Conservation (phyloP, 345 rosid species). For the Luvunga scandens region DNA sequence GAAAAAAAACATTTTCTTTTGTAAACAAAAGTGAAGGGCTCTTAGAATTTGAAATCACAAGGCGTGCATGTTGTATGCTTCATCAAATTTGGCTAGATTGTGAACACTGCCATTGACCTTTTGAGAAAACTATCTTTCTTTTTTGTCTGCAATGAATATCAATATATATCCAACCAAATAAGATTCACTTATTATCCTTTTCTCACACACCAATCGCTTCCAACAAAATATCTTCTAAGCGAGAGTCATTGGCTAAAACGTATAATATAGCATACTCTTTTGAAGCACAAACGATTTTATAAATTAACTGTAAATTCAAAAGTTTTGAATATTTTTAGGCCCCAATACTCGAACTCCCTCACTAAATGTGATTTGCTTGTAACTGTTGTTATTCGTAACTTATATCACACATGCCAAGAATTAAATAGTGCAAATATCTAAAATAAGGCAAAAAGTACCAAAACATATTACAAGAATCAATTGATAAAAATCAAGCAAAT, state of each 20-base stretch:
- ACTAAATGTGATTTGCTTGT: not conserved
- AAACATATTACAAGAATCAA: not conserved
- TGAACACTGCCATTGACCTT: not conserved
- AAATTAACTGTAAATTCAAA: not conserved
- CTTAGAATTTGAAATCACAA: slow-evolving; percentile 3
- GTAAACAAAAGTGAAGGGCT: not conserved
- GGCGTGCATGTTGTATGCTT: slow-evolving; percentile 10
- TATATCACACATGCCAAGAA: not conserved
- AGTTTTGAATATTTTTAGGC: not conserved
- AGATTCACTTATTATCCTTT: not conserved
- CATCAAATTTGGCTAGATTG: slow-evolving; percentile 2
- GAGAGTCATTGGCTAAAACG: not conserved
- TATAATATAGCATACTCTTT: not conserved
- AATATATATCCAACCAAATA: not conserved
- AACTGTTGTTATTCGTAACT: not conserved
- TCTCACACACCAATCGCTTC: not conserved
- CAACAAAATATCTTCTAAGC: not conserved
- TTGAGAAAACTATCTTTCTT: not conserved
- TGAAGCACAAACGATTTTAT: not conserved
- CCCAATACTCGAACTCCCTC: not conserved
- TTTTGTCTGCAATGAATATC: not conserved
- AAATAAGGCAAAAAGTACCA: not conserved
- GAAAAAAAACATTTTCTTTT: not conserved
- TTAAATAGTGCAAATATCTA: too few relatives aligned
- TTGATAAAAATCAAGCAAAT: slow-evolving; percentile 14